phyloP scores from a whole-genome alignment of 2,329 filamentous ascomycete genomes.

The Fusarium nelsonii region DNA sequence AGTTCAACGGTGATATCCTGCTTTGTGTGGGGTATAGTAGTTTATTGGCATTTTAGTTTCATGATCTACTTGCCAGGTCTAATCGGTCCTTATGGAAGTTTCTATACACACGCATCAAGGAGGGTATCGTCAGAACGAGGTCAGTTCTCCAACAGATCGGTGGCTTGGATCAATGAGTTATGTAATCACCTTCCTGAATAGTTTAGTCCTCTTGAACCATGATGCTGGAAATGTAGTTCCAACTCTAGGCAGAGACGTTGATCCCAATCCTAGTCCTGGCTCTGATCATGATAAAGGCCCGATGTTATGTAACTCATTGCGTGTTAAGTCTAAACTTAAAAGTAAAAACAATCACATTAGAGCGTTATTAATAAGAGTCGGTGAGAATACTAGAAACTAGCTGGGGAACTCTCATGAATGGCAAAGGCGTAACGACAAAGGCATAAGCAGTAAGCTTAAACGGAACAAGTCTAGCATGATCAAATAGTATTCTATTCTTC shows the following conservation, averaged over 20 bases:
- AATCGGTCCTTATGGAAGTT: background rate
- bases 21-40: background rate
- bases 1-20: background rate
- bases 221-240: background rate
- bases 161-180: conserved; percentile 12
- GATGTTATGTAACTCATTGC: background rate
- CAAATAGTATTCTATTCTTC: background rate
- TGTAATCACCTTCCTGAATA: conserved; percentile 22
- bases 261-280: conserved; percentile 24
- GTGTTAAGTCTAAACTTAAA: background rate
- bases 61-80: conserved; percentile 2
- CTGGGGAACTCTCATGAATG: too few species aligned
- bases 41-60: background rate
- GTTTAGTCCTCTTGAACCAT: background rate
- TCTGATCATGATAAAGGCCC: conserved; percentile 20
- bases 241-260: conserved; percentile 13
- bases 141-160: background rate
- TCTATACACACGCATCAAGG: background rate
- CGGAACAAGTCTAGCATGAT: background rate
- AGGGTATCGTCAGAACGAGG: conserved; percentile 7
- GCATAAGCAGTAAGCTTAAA: background rate
- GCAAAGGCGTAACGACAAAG: background rate
- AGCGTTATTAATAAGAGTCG: too few species aligned
- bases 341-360: background rate
- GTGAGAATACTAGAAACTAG: too few species aligned